Conservation (phyloP, 805 yeast genomes). For the Ascoidea rubescens region DNA sequence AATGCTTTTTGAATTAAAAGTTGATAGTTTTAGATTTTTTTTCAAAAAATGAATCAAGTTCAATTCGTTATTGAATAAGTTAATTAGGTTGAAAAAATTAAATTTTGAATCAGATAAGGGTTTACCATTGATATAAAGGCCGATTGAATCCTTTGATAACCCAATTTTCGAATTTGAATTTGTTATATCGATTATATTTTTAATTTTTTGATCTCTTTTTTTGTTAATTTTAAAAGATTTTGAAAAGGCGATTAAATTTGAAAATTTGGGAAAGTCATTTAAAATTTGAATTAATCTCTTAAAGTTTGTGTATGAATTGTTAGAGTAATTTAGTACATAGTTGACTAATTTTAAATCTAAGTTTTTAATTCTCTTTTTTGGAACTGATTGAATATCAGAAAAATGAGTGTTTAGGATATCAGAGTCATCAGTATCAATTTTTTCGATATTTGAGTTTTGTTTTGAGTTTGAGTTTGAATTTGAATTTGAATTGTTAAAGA, state of each 20-base stretch:
- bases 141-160: conserved; percentile 24
- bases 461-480: conserved; percentile 13
- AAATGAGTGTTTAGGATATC: conserved; percentile 13
- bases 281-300: conserved; percentile 25
- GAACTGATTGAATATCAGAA: conserved; percentile 19
- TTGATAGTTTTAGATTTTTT: conserved; percentile 19
- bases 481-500: conserved; percentile 9
- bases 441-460: background rate
- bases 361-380: conserved; percentile 19
- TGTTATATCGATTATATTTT: conserved; percentile 17
- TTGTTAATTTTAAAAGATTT: conserved; percentile 6
- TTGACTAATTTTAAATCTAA: conserved; percentile 29
- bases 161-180: conserved; percentile 24
- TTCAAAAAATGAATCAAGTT: conserved; percentile 14
- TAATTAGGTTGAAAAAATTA: conserved; percentile 27
- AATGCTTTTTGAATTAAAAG: conserved; percentile 21
- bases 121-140: conserved; percentile 61
- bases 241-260: conserved; percentile 22
- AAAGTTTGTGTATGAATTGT: conserved; percentile 19
- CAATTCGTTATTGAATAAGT: conserved; percentile 24
- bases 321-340: conserved; percentile 9
- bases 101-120: conserved; percentile 31
- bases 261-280: conserved; percentile 42
- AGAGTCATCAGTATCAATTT: background rate
- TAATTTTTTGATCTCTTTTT: conserved; percentile 4